Percentiles rank a stretch among this genome's conserved stretches.
Conservation (phyloP, 192 early-diverging fungal species). For the Backusella mclennaniae region DNA sequence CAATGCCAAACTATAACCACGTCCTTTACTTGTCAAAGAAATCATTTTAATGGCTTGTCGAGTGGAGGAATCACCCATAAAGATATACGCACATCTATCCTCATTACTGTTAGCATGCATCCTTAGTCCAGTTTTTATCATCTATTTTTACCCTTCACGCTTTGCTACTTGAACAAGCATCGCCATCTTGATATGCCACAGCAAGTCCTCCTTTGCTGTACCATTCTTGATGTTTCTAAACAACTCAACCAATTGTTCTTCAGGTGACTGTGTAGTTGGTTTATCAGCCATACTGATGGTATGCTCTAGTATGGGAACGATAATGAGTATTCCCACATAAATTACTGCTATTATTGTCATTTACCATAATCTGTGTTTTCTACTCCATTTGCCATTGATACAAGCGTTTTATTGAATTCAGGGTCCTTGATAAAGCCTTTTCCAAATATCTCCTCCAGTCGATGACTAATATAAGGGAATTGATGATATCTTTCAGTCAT, state of each 20-base stretch:
- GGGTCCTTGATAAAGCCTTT: conserved; percentile 38
- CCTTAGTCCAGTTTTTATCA: no score
- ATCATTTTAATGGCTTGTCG: conserved; percentile 77
- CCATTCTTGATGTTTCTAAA: conserved; percentile 55
- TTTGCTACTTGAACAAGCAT: conserved; percentile 56
- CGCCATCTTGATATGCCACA: conserved; percentile 60
- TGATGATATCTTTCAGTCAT: conserved; percentile 37
- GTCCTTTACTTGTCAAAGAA: conserved; percentile 76
- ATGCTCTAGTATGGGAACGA: conserved; percentile 15
- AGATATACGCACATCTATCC: conserved; percentile 53
- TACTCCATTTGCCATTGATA: conserved; percentile 16
- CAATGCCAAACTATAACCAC: conserved; percentile 80
- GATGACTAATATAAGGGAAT: conserved; percentile 40
- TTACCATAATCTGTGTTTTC: conserved; percentile 18
- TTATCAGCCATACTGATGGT: conserved; percentile 5
- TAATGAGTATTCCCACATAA: not conserved
- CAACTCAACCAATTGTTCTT: conserved; percentile 48
- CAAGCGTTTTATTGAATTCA: conserved; percentile 35
- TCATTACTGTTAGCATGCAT: not conserved
- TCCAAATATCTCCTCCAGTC: conserved; percentile 69
- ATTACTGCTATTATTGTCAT: not conserved
- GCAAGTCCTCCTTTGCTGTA: conserved; percentile 70
- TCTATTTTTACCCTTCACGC: conserved; percentile 37
- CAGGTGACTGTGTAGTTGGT: not conserved
- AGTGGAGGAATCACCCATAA: conserved; percentile 80